Evolutionary conservation across 2,329 filamentous ascomycete genomes (phyloP), one percentile per base, ranked within the genome.

Genomic region (Incumbomyces delicatus): DNA sequence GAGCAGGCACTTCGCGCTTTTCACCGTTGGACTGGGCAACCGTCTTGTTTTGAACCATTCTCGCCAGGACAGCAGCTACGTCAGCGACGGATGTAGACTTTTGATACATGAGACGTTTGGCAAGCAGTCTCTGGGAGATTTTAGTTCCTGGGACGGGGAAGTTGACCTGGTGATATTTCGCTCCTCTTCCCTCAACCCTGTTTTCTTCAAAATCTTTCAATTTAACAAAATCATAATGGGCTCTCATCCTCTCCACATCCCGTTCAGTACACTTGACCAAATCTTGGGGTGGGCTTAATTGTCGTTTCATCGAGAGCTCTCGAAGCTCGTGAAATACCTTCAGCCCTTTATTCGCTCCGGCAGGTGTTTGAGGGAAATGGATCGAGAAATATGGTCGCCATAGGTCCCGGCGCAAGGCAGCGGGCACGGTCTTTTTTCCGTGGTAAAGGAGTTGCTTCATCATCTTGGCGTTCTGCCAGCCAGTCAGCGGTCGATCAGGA

Each of bases 21-120:
- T 27, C 22, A 4, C 22, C 8, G 22, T 27, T 27, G 22, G 4
- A 8, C 22, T 27, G 22, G 8, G 8, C 22, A 4, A 27, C 22
- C 4, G 22, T 27, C 22, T 27, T 27, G 22, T 27, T 27, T 27
- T 27, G 22, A 50, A 35, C 52, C 43, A 41, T 64, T 55, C 46
- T 61, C 61, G 33, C 51, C 44, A 81, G 58, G 2, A 80, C 75
- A 16, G 74, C 72, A 1, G 77, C 76, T 18, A 80, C 59, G 57
- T 82, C 79, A 4, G 77, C 78, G 16, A 80, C 69, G 36, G 68
- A 72, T 47, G 78, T 81, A n/a, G 76, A 77, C 60, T 77, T 79
- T 59, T 82, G 78, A 57, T 82, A 68, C 77, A 81, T 80, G 37
- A 81, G 65, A 37, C 66, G 66, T 46, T 66, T 67, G n/a, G 71